A percentile compares a stretch with the other conserved stretches of the same genome.
Evolutionary conservation across 306 rosid genomes (phyloP).

Genomic region (Medicago lupulina): DNA sequence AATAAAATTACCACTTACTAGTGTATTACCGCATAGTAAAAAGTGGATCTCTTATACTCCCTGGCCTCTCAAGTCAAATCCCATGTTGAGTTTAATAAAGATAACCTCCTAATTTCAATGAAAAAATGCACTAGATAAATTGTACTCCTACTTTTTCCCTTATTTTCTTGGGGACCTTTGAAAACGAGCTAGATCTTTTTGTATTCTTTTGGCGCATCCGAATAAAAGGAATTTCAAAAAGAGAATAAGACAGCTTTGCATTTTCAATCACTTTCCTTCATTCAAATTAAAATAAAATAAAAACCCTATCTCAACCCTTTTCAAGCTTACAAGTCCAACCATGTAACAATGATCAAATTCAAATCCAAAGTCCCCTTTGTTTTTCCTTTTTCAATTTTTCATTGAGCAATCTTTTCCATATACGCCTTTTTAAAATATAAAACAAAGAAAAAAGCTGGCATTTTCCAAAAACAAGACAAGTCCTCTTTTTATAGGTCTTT

Average conservation of each 20-base stretch:
- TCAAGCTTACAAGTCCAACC: constrained; percentile 47
- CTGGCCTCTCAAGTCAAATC: constrained; percentile 5
- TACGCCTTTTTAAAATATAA: background rate
- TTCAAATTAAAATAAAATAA: constrained; percentile 32
- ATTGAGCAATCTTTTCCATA: constrained; percentile 40
- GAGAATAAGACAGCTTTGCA: constrained; percentile 48
- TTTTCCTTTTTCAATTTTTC: constrained; percentile 4
- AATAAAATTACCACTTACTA: too few relatives aligned
- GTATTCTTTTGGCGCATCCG: constrained; percentile 54
- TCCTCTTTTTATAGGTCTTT: constrained; percentile 34
- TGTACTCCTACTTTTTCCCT: background rate
- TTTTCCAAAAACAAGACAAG: constrained; percentile 29
- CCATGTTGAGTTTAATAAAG: constrained; percentile 32
- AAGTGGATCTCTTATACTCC: background rate
- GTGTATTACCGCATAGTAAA: too few relatives aligned
- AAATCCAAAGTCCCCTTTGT: constrained; percentile 7
- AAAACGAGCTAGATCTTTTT: constrained; percentile 49
- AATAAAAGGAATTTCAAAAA: constrained; percentile 44
- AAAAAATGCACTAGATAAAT: constrained; percentile 4
- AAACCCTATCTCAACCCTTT: constrained; percentile 45
- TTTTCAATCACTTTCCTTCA: constrained; percentile 45
- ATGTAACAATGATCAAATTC: constrained; percentile 30
- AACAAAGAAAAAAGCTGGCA: constrained; percentile 37
- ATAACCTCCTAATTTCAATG: constrained; percentile 37
- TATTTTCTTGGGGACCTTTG: constrained; percentile 22